phyloP scores from a whole-genome alignment of 1,284 basidiomycete species.

The Ganoderma boninense region DNA sequence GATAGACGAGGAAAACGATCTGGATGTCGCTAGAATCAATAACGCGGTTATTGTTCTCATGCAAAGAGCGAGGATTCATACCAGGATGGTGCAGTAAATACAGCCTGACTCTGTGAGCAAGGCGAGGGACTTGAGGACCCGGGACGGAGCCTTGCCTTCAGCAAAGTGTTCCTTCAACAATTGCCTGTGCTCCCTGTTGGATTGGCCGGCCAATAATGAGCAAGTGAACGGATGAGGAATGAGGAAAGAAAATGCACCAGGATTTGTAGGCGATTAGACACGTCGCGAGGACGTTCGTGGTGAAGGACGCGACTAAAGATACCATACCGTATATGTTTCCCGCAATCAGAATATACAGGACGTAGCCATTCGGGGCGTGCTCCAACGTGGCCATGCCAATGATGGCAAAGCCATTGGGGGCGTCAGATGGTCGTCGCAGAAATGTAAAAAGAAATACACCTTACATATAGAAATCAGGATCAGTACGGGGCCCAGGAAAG shows the following conservation, averaged over 20 bases:
- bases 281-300: slow-evolving; percentile 4
- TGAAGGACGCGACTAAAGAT: background rate
- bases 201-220: background rate
- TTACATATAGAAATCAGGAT: background rate
- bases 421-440: background rate
- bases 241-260: background rate
- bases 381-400: background rate
- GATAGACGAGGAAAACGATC: background rate
- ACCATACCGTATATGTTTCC: background rate
- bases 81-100: slow-evolving; percentile 7
- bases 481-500: background rate
- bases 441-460: background rate
- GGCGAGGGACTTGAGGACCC: slow-evolving; percentile 5
- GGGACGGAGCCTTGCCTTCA: background rate
- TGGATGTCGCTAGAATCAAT: background rate
- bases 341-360: background rate
- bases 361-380: too few relatives aligned
- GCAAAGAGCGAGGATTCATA: background rate
- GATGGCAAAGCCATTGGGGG: background rate
- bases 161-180: background rate
- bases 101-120: slow-evolving; percentile 5
- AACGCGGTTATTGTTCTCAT: background rate
- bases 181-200: background rate
- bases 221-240: too few relatives aligned
- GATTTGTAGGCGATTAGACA: slow-evolving; percentile 5